Conservation (phyloP, 1,139 yeast genomes). For the Taiozyma onychis region DNA sequence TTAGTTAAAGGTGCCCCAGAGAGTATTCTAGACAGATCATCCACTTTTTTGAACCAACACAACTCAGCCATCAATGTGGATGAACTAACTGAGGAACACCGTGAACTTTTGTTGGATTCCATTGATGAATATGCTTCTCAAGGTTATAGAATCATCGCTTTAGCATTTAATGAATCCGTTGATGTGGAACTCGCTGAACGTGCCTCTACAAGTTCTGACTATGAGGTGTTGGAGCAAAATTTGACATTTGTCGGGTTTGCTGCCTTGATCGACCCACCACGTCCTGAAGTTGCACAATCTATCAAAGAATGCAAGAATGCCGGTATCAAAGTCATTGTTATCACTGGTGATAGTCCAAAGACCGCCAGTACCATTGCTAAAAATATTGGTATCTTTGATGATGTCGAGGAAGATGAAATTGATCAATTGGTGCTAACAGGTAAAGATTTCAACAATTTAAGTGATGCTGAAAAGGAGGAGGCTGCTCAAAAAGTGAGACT, state of each 20-base stretch:
- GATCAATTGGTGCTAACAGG: conserved; percentile 45
- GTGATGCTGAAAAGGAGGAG: conserved; percentile 53
- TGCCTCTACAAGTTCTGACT: conserved; percentile 31
- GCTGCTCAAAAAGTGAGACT: conserved; percentile 53
- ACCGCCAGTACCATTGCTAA: conserved; percentile 50
- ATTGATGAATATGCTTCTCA: conserved; percentile 55
- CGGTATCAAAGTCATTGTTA: conserved; percentile 48
- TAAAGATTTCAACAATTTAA: conserved; percentile 41
- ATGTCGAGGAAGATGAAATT: conserved; percentile 31
- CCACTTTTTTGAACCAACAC: conserved; percentile 29
- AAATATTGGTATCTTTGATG: conserved; percentile 44
- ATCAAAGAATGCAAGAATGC: conserved; percentile 43
- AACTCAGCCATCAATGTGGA: conserved; percentile 26
- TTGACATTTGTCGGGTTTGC: conserved; percentile 47
- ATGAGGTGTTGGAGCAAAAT: conserved; percentile 48
- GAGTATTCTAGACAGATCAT: conserved; percentile 36
- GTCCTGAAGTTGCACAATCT: conserved; percentile 42
- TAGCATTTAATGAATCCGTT: conserved; percentile 40
- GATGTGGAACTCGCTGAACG: conserved; percentile 22
- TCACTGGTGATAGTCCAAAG: conserved; percentile 50
- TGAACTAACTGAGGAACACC: conserved; percentile 13
- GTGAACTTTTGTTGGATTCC: conserved; percentile 8
- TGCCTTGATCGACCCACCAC: conserved; percentile 51
- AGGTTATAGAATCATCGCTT: conserved; percentile 72
- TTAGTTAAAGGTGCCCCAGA: conserved; percentile 54